phyloP scores from a whole-genome alignment of 768 basidiomycete species.

The Calvatia gigantea region DNA sequence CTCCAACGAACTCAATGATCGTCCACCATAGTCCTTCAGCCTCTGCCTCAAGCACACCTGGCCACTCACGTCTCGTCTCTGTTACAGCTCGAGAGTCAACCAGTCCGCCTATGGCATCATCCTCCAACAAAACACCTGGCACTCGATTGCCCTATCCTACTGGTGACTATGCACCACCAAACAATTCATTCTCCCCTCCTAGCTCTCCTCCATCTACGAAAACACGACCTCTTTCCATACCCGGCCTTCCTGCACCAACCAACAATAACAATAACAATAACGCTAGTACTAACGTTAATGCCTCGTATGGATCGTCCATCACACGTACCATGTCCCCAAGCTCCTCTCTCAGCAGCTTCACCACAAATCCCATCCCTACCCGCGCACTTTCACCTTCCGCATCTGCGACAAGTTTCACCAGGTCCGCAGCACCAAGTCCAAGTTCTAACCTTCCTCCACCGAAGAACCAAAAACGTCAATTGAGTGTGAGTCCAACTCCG shows the following conservation, averaged over 20 bases:
- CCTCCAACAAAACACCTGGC: conserved; percentile 35
- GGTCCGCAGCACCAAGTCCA: conserved; percentile 14
- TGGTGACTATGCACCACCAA: conserved; percentile 75
- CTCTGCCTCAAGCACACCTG: conserved; percentile 36
- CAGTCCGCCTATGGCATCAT: conserved; percentile 56
- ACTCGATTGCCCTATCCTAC: conserved; percentile 78
- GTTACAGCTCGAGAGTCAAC: conserved; percentile 58
- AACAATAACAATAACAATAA: too few relatives aligned
- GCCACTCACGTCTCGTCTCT: conserved; percentile 32
- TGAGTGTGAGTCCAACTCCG: conserved; percentile 69
- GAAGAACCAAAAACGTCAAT: conserved; percentile 36
- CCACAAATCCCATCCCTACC: conserved; percentile 1
- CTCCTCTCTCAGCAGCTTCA: conserved; percentile 14
- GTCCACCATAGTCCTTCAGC: conserved; percentile 22
- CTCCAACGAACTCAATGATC: conserved; percentile 9
- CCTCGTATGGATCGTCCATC: conserved; percentile 26
- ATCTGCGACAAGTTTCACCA: conserved; percentile 5
- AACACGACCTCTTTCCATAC: conserved; percentile 45
- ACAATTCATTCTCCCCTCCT: conserved; percentile 43
- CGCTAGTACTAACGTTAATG: too few relatives aligned
- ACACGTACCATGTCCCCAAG: conserved; percentile 10
- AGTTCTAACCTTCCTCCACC: conserved; percentile 39
- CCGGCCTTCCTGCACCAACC: conserved; percentile 27
- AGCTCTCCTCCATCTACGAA: conserved; percentile 47
- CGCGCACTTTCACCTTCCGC: conserved; percentile 8